Evolutionary conservation across 2,329 filamentous ascomycete species (phyloP), one percentile per base, ranked within the genome.

Genomic region (Scopulariopsis brevicaulis): DNA sequence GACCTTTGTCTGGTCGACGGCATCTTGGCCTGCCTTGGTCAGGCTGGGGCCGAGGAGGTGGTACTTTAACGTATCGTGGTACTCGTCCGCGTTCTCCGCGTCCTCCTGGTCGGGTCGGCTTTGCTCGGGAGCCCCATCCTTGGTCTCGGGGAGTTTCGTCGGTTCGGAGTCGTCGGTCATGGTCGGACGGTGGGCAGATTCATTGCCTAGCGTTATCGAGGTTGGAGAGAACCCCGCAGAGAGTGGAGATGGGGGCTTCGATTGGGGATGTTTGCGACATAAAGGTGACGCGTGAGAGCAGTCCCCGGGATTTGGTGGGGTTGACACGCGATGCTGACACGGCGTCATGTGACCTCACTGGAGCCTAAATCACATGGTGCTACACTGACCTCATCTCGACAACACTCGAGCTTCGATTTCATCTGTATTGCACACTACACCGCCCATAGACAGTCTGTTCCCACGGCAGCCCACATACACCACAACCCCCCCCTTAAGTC

Each of bases 21-120:
- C 79, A 66, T 96, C 90, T 69, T 97, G 92, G 1, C 94, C 94
- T 34, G 92, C 89, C 71, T 99, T 99, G 24, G 91, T 93, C 57
- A 97, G 75, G 6, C 92, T 96, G 0, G 92, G 93, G 0, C 94
- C 94, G 0, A 97, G 78, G 0, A 97, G 80, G 58, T 87, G 87
- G 70, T 97, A 96, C 67, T 96, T 96, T 58, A 97, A 78, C 4
- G 88, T 91, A 3, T 74, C 70, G 53, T 80, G 76, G 20, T 2
- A 15, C 55, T 50, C 55, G 10, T 56, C 55, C 2, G 40, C 14
- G 3, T 50, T 24, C 18, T 50, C 20, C 8, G 3, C 20, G n/a
- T 50, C 20, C 18, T n/a, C 20, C 11, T 50, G n/a, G 46, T n/a
- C 22, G 20, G 46, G 15, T 20, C 10, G 46, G 18, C 4, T n/a